phyloP scores from a whole-genome alignment of 192 early-diverging fungal genomes.

The Chytriomyces confervae region DNA sequence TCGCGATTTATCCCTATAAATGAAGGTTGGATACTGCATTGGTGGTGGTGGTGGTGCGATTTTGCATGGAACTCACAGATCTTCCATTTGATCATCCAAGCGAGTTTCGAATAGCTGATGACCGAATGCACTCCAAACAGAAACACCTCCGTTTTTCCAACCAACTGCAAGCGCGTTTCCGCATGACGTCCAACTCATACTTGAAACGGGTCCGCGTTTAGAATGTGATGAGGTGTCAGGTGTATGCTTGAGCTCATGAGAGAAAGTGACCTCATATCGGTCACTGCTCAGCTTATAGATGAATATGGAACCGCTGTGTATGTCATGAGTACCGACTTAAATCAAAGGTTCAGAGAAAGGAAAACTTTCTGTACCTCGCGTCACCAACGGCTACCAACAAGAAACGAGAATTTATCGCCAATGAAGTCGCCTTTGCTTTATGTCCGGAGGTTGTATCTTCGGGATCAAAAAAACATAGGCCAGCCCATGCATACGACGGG shows the following conservation, averaged over 20 bases:
- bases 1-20: neutral
- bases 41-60: neutral
- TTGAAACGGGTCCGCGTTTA: conserved; percentile 50
- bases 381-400: conserved; percentile 74
- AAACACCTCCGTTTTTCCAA: conserved; percentile 67
- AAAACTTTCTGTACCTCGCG: neutral
- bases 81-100: conserved; percentile 50
- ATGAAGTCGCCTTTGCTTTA: conserved; percentile 47
- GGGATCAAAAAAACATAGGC: conserved; percentile 41
- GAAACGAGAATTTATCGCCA: conserved; percentile 74
- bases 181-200: conserved; percentile 74
- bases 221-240: neutral
- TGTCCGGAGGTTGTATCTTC: neutral
- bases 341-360: conserved; percentile 3
- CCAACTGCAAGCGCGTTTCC: conserved; percentile 76
- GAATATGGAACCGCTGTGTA: conserved; percentile 53
- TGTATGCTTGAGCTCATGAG: conserved; percentile 46
- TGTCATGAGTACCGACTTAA: conserved; percentile 9
- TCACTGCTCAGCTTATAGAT: conserved; percentile 63
- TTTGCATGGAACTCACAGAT: conserved; percentile 9
- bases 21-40: neutral
- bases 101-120: conserved; percentile 62
- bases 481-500: conserved; percentile 33
- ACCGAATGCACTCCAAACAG: conserved; percentile 83
- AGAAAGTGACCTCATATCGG: conserved; percentile 46